Conservation (phyloP, 371 early-diverging fungal genomes). For the Smittium mucronatum region DNA sequence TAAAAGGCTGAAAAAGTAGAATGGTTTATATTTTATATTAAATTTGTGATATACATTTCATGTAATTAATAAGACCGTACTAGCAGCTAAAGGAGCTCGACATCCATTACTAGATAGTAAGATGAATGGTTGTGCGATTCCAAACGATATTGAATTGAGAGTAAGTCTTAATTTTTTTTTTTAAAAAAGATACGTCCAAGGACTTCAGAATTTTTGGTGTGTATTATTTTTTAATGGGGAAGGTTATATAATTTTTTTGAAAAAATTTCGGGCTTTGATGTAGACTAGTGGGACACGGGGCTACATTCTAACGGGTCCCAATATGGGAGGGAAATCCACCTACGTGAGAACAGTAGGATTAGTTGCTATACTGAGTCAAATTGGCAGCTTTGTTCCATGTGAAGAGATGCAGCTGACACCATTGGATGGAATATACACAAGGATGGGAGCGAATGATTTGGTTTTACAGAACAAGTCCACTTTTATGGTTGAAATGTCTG, state of each 20-base stretch:
- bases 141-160: slow-evolving; percentile 50
- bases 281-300: slow-evolving; percentile 20
- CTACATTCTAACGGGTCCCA: slow-evolving; percentile 50
- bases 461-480: slow-evolving; percentile 64
- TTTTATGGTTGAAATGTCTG: slow-evolving; percentile 78
- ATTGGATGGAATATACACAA: slow-evolving; percentile 54
- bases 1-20: not conserved
- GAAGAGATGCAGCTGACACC: slow-evolving; percentile 41
- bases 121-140: slow-evolving; percentile 36
- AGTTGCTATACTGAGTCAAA: slow-evolving; percentile 67
- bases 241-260: not conserved
- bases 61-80: not conserved
- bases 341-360: slow-evolving; percentile 64
- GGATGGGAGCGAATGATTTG: slow-evolving; percentile 58
- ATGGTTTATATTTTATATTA: not conserved
- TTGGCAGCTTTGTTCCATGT: slow-evolving; percentile 63
- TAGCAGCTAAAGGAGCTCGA: slow-evolving; percentile 31
- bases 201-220: no score
- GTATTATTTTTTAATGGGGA: no score
- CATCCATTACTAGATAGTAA: slow-evolving; percentile 47
- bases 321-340: slow-evolving; percentile 79
- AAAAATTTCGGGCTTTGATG: not conserved
- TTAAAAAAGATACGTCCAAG: no score
- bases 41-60: no score
- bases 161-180: slow-evolving; percentile 12